These are phyloP conservation scores for Xenosphaeropsis pyriputrescens DNA, from an alignment of 2,329 filamentous ascomycete genomes.

Conservation along the genomic window DNA sequence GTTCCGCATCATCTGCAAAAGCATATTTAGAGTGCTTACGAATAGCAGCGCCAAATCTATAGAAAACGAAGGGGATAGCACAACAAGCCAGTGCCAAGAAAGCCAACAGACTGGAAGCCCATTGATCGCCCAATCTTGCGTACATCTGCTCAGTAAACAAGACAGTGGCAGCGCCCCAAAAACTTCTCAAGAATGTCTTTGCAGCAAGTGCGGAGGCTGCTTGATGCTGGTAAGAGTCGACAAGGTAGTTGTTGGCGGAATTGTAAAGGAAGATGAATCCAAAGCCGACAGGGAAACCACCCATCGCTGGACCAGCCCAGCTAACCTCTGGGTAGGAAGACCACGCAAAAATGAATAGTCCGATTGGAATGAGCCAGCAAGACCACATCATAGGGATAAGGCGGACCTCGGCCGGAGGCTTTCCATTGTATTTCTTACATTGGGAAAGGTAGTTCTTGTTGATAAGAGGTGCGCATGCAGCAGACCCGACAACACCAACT, in stretches of 20 bases:
- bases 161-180: constrained; percentile 63
- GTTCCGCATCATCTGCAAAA: background rate
- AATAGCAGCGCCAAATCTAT: constrained; percentile 56
- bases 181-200: constrained; percentile 64
- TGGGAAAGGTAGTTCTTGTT: constrained; percentile 69
- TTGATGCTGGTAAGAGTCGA: constrained; percentile 51
- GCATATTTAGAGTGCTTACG: constrained; percentile 19
- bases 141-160: constrained; percentile 74
- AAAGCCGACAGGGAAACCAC: constrained; percentile 37
- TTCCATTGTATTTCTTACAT: constrained; percentile 46
- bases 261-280: constrained; percentile 49
- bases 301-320: constrained; percentile 41
- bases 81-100: constrained; percentile 64
- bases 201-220: constrained; percentile 65
- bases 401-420: constrained; percentile 62
- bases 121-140: constrained; percentile 51
- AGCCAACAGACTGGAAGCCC: constrained; percentile 56
- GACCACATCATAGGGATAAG: constrained; percentile 72
- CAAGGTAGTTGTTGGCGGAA: constrained; percentile 34
- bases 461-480: constrained; percentile 53
- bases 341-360: constrained; percentile 55
- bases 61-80: constrained; percentile 68
- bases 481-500: constrained; percentile 56
- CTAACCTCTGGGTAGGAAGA: constrained; percentile 38
- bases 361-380: constrained; percentile 58